Evolutionary conservation across 495 filamentous ascomycete genomes (phyloP).

Genomic region (Podospora appendiculata): DNA sequence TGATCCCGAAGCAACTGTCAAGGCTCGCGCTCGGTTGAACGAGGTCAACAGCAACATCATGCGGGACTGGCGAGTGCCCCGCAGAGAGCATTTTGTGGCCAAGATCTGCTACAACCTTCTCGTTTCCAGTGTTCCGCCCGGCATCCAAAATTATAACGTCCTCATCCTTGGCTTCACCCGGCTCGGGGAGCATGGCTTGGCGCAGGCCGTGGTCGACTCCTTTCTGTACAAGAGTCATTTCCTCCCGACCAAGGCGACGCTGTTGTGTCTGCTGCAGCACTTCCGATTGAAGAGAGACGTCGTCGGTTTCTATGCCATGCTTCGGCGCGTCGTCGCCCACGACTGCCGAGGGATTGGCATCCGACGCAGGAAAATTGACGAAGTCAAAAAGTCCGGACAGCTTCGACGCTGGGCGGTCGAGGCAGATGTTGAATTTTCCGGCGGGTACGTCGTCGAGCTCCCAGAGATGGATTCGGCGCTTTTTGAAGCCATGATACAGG

Average conservation of each 20-base stretch:
- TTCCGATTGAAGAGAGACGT: conserved; percentile 36
- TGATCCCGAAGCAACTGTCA: conserved; percentile 6
- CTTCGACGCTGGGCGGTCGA: conserved; percentile 13
- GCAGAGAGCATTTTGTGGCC: conserved; percentile 28
- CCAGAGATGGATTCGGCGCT: conserved; percentile 14
- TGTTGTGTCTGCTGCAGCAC: conserved; percentile 46
- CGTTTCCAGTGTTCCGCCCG: conserved; percentile 46
- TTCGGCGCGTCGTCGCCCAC: conserved; percentile 29
- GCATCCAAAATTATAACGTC: conserved; percentile 57
- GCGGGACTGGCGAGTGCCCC: conserved; percentile 11
- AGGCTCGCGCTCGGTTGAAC: conserved; percentile 20
- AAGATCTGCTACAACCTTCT: conserved; percentile 65
- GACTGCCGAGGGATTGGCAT: conserved; percentile 18
- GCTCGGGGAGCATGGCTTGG: conserved; percentile 41
- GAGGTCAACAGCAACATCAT: conserved; percentile 27
- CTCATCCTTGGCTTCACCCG: conserved; percentile 52
- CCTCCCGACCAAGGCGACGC: conserved; percentile 46
- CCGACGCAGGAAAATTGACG: conserved; percentile 5
- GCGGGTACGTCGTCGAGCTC: conserved; percentile 18
- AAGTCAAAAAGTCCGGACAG: background rate
- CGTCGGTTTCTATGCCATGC: conserved; percentile 29
- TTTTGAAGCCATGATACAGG: conserved; percentile 29
- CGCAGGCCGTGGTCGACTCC: conserved; percentile 45
- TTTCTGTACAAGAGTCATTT: conserved; percentile 40
- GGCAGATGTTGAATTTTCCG: conserved; percentile 1